Percentiles rank a stretch among this genome's conserved stretches.
Conservation (phyloP, 2,329 filamentous ascomycete genomes). For the Simplicillium sp. region DNA sequence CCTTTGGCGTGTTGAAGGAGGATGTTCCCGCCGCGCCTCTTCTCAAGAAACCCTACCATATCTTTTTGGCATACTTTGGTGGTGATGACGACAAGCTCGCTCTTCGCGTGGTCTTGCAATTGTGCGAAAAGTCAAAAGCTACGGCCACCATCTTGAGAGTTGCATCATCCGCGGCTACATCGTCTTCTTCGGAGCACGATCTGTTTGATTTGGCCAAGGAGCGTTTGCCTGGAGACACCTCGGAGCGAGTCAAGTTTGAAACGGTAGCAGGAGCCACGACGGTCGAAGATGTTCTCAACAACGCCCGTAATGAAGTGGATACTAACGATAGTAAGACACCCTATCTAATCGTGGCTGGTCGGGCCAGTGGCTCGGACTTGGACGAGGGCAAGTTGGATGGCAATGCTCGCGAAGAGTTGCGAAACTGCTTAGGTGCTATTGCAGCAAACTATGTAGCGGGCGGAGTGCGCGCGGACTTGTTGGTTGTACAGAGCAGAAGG, state of each 20-base stretch:
- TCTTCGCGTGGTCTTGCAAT: constrained; percentile 71
- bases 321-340: constrained; percentile 6
- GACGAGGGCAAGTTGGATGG: constrained; percentile 13
- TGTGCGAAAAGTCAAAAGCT: constrained; percentile 69
- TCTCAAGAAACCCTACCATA: constrained; percentile 63
- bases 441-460: constrained; percentile 13
- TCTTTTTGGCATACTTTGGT: constrained; percentile 83
- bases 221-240: constrained; percentile 5
- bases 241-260: constrained; percentile 12
- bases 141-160: constrained; percentile 59
- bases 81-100: constrained; percentile 74
- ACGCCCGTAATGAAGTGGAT: constrained; percentile 7
- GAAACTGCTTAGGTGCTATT: constrained; percentile 13
- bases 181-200: constrained; percentile 3
- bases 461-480: constrained; percentile 13
- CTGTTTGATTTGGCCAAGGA: constrained; percentile 8
- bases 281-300: constrained; percentile 13
- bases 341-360: constrained; percentile 14
- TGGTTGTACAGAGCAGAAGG: constrained; percentile 23
- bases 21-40: constrained; percentile 49
- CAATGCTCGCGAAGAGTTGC: constrained; percentile 10
- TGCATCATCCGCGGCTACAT: background rate
- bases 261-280: constrained; percentile 8
- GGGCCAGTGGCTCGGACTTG: constrained; percentile 8
- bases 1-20: constrained; percentile 45